Evolutionary conservation across 768 basidiomycete genomes (phyloP).

Genomic region (Trametes gibbosa): DNA sequence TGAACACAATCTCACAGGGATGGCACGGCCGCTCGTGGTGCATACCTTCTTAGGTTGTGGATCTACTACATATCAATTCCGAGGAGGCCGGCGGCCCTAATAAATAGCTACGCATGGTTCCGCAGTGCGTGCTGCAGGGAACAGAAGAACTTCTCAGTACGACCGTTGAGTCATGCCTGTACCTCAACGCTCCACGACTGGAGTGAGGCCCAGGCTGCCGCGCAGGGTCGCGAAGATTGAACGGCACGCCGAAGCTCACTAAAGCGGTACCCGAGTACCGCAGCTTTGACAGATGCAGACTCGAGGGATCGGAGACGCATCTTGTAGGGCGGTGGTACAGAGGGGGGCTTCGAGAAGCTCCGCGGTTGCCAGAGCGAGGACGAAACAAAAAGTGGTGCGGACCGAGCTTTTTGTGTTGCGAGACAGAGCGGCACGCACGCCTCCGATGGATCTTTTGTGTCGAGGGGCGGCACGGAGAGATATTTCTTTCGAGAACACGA

Average conservation of each 20-base stretch:
- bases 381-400: slow-evolving; percentile 21
- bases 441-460: slow-evolving; percentile 20
- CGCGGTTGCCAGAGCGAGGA: slow-evolving; percentile 13
- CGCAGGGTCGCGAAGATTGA: slow-evolving; percentile 2
- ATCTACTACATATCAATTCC: no score
- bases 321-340: not conserved
- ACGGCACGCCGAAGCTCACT: not conserved
- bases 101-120: no score
- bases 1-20: no score
- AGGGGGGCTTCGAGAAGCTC: not conserved
- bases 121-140: no score
- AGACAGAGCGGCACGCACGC: slow-evolving; percentile 11
- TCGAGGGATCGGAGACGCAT: not conserved
- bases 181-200: no score
- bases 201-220: not conserved
- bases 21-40: no score
- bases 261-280: not conserved
- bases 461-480: slow-evolving; percentile 3
- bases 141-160: no score
- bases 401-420: slow-evolving; percentile 22
- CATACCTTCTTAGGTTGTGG: no score
- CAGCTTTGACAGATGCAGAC: not conserved
- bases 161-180: no score
- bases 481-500: slow-evolving; percentile 20
- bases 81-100: no score